Evolutionary conservation across 352 stramenopile species (phyloP).

Genomic region (Pythium diclinum): DNA sequence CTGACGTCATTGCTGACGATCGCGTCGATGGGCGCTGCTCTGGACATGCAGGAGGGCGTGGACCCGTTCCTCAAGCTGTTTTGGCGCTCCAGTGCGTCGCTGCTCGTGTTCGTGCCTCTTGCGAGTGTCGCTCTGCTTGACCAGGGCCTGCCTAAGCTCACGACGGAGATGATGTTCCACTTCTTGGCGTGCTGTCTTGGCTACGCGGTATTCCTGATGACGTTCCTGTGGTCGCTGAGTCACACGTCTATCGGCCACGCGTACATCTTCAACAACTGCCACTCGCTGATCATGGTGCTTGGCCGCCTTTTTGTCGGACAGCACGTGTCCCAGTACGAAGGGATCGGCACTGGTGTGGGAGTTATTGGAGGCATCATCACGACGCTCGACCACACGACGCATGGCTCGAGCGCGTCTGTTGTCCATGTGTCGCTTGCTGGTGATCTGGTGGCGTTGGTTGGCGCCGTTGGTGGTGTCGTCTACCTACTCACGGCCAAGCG

Average conservation of each 20-base stretch:
- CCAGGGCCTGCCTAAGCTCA: slow-evolving; percentile 54
- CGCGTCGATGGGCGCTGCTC: slow-evolving; percentile 67
- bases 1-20: slow-evolving; percentile 69
- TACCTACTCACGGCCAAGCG: slow-evolving; percentile 77
- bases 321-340: slow-evolving; percentile 72
- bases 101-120: slow-evolving; percentile 70
- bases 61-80: slow-evolving; percentile 84
- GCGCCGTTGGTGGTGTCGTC: slow-evolving; percentile 64
- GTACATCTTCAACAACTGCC: slow-evolving; percentile 89
- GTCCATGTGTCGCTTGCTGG: slow-evolving; percentile 51
- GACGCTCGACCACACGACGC: slow-evolving; percentile 54
- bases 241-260: slow-evolving; percentile 80
- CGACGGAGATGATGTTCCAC: slow-evolving; percentile 56
- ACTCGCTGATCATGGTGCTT: slow-evolving; percentile 79
- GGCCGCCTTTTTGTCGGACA: slow-evolving; percentile 53
- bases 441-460: slow-evolving; percentile 72
- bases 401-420: slow-evolving; percentile 22
- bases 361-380: slow-evolving; percentile 74
- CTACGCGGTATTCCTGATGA: slow-evolving; percentile 79
- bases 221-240: slow-evolving; percentile 71
- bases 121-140: slow-evolving; percentile 48
- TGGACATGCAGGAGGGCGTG: slow-evolving; percentile 68
- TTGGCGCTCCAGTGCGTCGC: slow-evolving; percentile 72
- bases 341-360: slow-evolving; percentile 69
- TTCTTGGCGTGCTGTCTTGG: slow-evolving; percentile 65